phyloP scores from a whole-genome alignment of 2,329 filamentous ascomycete species.

The Trichothecium sympodiale region DNA sequence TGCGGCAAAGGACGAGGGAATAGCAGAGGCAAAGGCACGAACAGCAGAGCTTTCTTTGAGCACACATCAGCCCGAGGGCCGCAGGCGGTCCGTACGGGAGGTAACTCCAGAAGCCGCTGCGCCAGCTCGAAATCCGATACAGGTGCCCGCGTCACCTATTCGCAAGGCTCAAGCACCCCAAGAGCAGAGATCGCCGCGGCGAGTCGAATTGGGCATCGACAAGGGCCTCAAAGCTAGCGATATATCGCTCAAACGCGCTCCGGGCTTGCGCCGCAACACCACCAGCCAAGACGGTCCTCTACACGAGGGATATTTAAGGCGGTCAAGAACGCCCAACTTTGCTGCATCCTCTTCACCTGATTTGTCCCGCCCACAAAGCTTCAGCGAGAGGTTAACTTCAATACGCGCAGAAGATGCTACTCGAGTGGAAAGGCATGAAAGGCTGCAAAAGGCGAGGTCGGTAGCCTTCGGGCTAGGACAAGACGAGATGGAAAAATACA shows the following conservation, averaged over 20 bases:
- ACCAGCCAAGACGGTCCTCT: neutral
- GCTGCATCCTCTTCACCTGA: slow-evolving; percentile 5
- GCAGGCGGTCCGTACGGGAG: slow-evolving; percentile 9
- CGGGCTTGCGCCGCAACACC: slow-evolving; percentile 22
- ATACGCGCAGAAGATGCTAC: slow-evolving; percentile 46
- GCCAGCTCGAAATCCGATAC: slow-evolving; percentile 27
- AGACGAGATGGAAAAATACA: slow-evolving; percentile 49
- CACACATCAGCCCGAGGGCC: no score
- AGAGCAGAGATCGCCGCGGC: slow-evolving; percentile 62
- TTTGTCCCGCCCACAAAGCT: slow-evolving; percentile 40
- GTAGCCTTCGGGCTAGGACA: slow-evolving; percentile 46
- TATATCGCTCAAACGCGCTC: slow-evolving; percentile 70
- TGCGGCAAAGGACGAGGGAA: slow-evolving; percentile 8
- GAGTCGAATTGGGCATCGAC: slow-evolving; percentile 77
- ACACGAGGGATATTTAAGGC: slow-evolving; percentile 27
- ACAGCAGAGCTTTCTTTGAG: no score
- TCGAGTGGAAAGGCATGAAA: slow-evolving; percentile 37
- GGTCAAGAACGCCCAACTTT: slow-evolving; percentile 27
- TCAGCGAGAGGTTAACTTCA: slow-evolving; percentile 77
- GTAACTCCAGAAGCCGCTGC: slow-evolving; percentile 15
- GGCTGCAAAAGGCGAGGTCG: slow-evolving; percentile 41
- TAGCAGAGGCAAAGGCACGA: slow-evolving; percentile 7
- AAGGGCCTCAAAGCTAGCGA: slow-evolving; percentile 74
- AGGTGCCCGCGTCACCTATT: slow-evolving; percentile 69
- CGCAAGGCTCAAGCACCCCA: slow-evolving; percentile 39